Evolutionary conservation across 345 rosid genomes (phyloP).

Genomic region (Clarkia xantiana): DNA sequence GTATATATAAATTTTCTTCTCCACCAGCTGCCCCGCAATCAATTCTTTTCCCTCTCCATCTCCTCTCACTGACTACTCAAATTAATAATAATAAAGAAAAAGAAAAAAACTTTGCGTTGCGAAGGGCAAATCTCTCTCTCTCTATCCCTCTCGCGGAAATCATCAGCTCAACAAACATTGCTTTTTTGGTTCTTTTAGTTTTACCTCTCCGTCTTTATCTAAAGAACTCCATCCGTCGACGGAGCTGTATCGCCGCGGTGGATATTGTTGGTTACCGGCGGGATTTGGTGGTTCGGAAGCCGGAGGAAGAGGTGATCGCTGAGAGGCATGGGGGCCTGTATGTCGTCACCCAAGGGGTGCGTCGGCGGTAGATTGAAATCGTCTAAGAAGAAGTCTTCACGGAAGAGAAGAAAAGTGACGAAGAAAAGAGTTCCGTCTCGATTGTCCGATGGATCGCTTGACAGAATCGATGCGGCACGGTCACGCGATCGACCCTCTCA

Average conservation of each 20-base stretch:
- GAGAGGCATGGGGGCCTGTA: constrained; percentile 66
- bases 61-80: constrained; percentile 3
- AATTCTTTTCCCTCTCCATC: background rate
- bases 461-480: constrained; percentile 17
- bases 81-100: too few relatives aligned
- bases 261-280: background rate
- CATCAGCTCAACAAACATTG: too few relatives aligned
- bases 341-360: constrained; percentile 59
- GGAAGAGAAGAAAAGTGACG: constrained; percentile 26
- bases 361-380: constrained; percentile 45
- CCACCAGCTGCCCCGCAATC: constrained; percentile 1
- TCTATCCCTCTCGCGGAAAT: too few relatives aligned
- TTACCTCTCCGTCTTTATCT: too few relatives aligned
- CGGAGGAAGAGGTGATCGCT: background rate
- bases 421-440: constrained; percentile 35
- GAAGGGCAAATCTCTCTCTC: too few relatives aligned
- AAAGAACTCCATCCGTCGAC: too few relatives aligned
- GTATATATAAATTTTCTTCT: too few relatives aligned
- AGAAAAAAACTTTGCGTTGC: too few relatives aligned
- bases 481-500: constrained; percentile 38
- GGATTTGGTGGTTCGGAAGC: background rate
- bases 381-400: constrained; percentile 27
- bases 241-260: too few relatives aligned
- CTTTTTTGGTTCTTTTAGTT: too few relatives aligned
- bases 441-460: constrained; percentile 43